phyloP scores from a whole-genome alignment of 345 rosid species.

The Toxicodendron radicans region DNA sequence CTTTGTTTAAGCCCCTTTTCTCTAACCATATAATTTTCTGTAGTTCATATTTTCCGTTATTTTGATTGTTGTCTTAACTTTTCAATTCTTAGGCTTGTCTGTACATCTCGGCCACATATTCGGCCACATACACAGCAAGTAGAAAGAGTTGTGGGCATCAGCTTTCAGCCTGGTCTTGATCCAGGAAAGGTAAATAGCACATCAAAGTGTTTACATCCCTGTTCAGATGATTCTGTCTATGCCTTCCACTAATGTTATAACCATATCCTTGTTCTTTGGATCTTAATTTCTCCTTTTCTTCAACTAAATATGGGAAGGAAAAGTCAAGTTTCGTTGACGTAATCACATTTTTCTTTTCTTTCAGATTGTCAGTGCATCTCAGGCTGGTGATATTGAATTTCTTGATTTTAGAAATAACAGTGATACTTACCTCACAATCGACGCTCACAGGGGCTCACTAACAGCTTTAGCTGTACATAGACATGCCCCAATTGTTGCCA shows the following conservation, averaged over 20 bases:
- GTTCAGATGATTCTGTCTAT: neutral
- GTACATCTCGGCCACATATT: constrained; percentile 61
- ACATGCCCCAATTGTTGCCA: constrained; percentile 88
- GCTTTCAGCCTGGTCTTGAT: constrained; percentile 98
- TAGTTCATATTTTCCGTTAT: neutral
- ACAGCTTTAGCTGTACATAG: constrained; percentile 96
- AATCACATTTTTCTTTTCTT: neutral
- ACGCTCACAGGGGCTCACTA: constrained; percentile 92
- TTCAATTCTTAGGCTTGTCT: constrained; percentile 67
- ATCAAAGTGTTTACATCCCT: neutral
- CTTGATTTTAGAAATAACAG: constrained; percentile 69
- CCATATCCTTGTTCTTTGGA: neutral
- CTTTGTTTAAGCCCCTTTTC: neutral
- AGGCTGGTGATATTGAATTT: constrained; percentile 91
- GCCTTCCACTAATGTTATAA: neutral
- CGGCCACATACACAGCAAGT: constrained; percentile 69
- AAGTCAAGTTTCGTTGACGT: neutral
- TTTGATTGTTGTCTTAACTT: neutral
- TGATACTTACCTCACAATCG: constrained; percentile 72
- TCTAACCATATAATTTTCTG: neutral
- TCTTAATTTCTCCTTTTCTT: neutral
- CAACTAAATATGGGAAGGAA: neutral
- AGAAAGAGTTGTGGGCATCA: constrained; percentile 87
- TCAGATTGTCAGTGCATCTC: constrained; percentile 96
- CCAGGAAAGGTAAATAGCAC: constrained; percentile 62